A percentile compares a stretch with the other conserved stretches of the same genome.
Evolutionary conservation across 768 basidiomycete genomes (phyloP).

Genomic region (Pulveroboletus sp.): DNA sequence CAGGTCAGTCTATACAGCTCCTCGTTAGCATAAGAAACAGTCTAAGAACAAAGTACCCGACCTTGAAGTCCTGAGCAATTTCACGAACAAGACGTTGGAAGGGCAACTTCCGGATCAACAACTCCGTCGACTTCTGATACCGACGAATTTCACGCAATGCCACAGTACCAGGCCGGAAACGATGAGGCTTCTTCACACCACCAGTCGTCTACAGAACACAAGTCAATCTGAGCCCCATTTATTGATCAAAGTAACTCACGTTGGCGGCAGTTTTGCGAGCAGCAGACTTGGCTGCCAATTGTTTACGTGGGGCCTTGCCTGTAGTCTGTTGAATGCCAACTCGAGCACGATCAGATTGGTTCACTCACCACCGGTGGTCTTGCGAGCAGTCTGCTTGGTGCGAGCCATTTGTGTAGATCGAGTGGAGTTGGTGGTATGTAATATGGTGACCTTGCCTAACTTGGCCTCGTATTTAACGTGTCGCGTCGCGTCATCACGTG

Average conservation of each 20-base stretch:
- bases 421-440: no score
- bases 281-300: conserved; percentile 94
- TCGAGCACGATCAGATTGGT: conserved; percentile 17
- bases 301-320: conserved; percentile 91
- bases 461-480: conserved; percentile 22
- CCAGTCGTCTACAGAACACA: conserved; percentile 63
- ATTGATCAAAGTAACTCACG: no score
- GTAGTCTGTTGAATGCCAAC: conserved; percentile 25
- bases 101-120: conserved; percentile 98
- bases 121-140: conserved; percentile 98
- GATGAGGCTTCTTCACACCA: conserved; percentile 99
- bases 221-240: no score
- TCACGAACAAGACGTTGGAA: conserved; percentile 98
- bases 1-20: conserved; percentile 70
- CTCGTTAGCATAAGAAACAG: no score
- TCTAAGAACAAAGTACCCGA: conserved; percentile 32
- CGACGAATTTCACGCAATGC: conserved; percentile 98
- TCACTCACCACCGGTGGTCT: conserved; percentile 89
- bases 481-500: conserved; percentile 32
- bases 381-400: conserved; percentile 99
- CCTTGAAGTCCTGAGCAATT: conserved; percentile 97
- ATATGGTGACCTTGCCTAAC: no score
- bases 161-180: conserved; percentile 97
- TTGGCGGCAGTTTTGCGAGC: conserved; percentile 81
- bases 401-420: no score